Percentiles rank a stretch among this genome's conserved stretches.
Conservation (phyloP, 345 rosid species). For the Sisymbrium irio region DNA sequence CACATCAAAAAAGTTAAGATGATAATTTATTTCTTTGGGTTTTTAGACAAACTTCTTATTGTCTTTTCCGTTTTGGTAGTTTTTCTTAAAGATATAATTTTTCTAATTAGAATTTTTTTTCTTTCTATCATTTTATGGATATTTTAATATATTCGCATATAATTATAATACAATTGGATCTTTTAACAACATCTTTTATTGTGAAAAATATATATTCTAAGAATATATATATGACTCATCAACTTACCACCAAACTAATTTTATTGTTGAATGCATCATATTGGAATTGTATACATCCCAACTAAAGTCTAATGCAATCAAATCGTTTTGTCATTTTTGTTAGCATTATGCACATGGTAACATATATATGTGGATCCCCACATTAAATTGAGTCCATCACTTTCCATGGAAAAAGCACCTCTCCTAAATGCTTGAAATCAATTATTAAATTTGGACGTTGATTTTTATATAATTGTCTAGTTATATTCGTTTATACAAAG, state of each 20-base stretch:
- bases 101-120: neutral
- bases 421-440: conserved; percentile 24
- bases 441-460: conserved; percentile 18
- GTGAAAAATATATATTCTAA: neutral
- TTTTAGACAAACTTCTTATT: neutral
- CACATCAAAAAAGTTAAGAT: conserved; percentile 21
- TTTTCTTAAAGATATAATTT: neutral
- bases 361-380: conserved; percentile 34
- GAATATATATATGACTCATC: neutral
- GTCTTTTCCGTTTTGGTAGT: neutral
- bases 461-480: neutral
- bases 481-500: neutral
- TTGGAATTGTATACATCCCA: conserved; percentile 2
- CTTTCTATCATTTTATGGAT: neutral
- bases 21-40: neutral
- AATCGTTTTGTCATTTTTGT: conserved; percentile 18
- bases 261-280: neutral
- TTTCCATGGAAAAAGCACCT: conserved; percentile 25
- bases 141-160: neutral
- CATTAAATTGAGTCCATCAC: conserved; percentile 34
- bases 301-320: conserved; percentile 19
- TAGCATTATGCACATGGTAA: conserved; percentile 36
- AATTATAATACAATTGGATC: neutral
- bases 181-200: neutral
- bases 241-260: neutral